These are phyloP conservation scores for Fomitopsis palustris DNA, from an alignment of 1,284 basidiomycete species.

Conservation along the genomic window DNA sequence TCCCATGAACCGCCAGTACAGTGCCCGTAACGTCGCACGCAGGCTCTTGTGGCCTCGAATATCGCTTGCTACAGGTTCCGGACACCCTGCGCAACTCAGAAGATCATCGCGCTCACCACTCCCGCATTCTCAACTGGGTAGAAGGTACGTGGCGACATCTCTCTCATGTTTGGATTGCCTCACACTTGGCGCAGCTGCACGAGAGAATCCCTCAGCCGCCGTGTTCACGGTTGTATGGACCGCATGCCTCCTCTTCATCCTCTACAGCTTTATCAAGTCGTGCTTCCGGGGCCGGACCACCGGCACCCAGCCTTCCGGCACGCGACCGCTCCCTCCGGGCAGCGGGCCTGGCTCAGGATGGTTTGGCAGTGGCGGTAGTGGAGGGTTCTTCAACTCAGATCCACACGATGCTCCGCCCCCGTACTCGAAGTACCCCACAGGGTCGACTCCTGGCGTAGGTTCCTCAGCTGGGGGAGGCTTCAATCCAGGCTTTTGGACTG, in stretches of 20 bases:
- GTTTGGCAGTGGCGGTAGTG: constrained; percentile 43
- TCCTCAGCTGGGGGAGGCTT: constrained; percentile 31
- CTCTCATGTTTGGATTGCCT: not conserved
- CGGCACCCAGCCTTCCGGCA: constrained; percentile 19
- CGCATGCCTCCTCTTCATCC: constrained; percentile 46
- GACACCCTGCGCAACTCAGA: constrained; percentile 37
- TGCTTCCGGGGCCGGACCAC: constrained; percentile 37
- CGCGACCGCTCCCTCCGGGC: constrained; percentile 33
- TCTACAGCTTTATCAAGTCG: constrained; percentile 55
- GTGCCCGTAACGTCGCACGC: not conserved
- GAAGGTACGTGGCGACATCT: constrained; percentile 11
- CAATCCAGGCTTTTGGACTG: constrained; percentile 80
- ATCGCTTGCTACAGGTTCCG: constrained; percentile 69
- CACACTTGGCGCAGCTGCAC: constrained; percentile 1
- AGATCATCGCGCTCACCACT: constrained; percentile 9
- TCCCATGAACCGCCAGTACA: too few species aligned
- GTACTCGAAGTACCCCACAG: constrained; percentile 50
- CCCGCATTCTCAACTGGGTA: constrained; percentile 18
- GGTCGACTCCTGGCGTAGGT: constrained; percentile 21
- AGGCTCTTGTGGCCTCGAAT: constrained; percentile 85
- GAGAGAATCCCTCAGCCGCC: constrained; percentile 24
- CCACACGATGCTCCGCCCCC: constrained; percentile 68
- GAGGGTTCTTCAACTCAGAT: constrained; percentile 23
- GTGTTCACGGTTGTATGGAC: constrained; percentile 59
- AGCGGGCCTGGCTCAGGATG: constrained; percentile 37